These are phyloP conservation scores for Blastomyces gilchristii DNA, from an alignment of 2,329 filamentous ascomycete genomes.

Conservation along the genomic window DNA sequence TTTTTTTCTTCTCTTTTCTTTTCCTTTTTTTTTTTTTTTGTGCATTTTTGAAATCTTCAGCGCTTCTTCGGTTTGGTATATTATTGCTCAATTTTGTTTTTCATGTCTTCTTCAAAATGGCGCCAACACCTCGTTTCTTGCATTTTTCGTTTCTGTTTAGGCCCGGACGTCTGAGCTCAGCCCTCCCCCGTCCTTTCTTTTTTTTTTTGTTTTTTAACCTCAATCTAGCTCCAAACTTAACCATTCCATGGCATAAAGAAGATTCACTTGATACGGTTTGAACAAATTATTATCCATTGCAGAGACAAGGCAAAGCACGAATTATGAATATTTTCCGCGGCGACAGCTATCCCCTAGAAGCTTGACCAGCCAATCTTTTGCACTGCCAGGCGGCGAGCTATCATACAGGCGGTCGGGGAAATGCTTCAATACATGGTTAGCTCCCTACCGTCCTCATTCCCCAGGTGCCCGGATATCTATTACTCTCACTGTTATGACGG, in stretches of 20 bases:
- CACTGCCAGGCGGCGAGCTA: background rate
- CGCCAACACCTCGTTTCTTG: background rate
- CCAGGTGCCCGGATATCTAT: background rate
- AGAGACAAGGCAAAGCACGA: background rate
- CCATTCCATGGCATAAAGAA: background rate
- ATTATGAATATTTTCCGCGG: background rate
- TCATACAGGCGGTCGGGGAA: background rate
- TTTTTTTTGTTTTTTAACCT: background rate
- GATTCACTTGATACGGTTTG: background rate
- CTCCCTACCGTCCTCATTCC: background rate
- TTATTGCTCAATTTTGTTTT: background rate
- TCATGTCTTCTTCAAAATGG: background rate
- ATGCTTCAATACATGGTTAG: background rate
- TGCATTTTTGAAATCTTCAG: no score
- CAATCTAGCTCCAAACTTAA: background rate
- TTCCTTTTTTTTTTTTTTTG: no score
- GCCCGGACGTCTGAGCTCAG: background rate
- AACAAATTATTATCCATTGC: background rate
- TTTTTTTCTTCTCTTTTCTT: background rate
- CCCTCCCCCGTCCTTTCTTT: background rate
- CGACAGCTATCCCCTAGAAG: background rate
- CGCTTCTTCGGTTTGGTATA: background rate
- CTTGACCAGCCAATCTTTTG: background rate
- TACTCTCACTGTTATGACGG: background rate
- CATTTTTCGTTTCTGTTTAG: background rate